Base-by-base conservation (phyloP, 148 eudicot species). In the Amaranthus cruentus region DNA sequence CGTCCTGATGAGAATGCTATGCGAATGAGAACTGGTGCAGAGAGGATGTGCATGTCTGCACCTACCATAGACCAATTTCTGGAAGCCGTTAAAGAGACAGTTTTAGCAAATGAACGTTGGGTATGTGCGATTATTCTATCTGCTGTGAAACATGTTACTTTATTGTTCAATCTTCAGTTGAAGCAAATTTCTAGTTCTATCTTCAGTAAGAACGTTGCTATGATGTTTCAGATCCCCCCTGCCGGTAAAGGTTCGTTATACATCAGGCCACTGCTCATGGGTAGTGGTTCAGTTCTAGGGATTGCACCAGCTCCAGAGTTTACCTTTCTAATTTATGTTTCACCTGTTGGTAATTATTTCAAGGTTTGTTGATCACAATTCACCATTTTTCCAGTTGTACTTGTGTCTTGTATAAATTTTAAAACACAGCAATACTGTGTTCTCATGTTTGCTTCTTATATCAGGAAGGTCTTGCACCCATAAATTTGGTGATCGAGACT, bases 31-130 rank as follows among this genome's bases (percentile, higher is more conserved):
- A 74, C 51, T 59, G 99, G 99, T 57, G 96, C 99, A n/a, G 97
- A 92, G 74, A 88, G 99, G 73, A 92, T 95, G 96, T 95, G 99
- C 86, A 95, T 95, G 99, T 89, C 94, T 78, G 87, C 97, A 51
- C 99, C 99, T 60, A 85, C 88, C 59, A 92, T 90, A 72, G 96
- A 90, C 43, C 96, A 95, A 78, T 95, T 95, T 81, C 68, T 95
- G 80, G 89, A 87, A 83, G 97, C 99, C 73, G 99, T 95, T n/a
- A 88, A 84, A 79, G 85, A 75, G 46, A 95, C 94, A 70, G 97
- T 90, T 70, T 75, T 90, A 61, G 96, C 97, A 69, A 95, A 95
- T 85, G 83, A 92, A 72, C 89, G 92, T 82, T 95, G 99, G 97
- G 99, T 95, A 95, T 60, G 6, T 21, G 21, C 46, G 9, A 12